phyloP scores from a whole-genome alignment of 2,329 filamentous ascomycete species.

The Botryotinia convoluta region DNA sequence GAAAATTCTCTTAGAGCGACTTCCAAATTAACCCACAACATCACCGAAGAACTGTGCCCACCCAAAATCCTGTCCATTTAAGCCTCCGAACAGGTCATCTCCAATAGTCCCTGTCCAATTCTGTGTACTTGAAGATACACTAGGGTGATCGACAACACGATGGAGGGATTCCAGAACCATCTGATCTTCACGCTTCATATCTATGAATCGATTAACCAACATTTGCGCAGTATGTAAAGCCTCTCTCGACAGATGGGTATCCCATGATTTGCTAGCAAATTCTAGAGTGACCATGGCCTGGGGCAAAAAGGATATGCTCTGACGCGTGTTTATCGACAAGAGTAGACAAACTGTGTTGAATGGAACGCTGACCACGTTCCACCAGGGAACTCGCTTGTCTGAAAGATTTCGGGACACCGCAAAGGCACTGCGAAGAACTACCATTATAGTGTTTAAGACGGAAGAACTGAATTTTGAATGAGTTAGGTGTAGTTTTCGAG shows the following conservation, averaged over 20 bases:
- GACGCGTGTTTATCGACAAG: conserved; percentile 25
- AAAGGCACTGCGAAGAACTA: conserved; percentile 26
- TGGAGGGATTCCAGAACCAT: conserved; percentile 26
- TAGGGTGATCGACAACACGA: conserved; percentile 19
- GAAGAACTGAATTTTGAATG: conserved; percentile 10
- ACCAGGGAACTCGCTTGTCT: conserved; percentile 27
- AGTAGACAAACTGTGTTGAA: conserved; percentile 31
- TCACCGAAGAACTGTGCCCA: conserved; percentile 16
- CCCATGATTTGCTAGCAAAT: conserved; percentile 20
- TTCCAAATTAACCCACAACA: neutral
- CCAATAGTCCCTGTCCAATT: neutral
- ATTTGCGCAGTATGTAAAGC: conserved; percentile 27
- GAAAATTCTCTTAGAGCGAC: too few species aligned
- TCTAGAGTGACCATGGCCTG: conserved; percentile 27
- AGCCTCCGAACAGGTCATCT: conserved; percentile 3
- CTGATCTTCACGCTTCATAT: conserved; percentile 25
- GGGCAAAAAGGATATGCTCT: conserved; percentile 27
- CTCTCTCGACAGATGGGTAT: conserved; percentile 28
- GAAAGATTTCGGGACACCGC: conserved; percentile 23
- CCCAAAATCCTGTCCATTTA: neutral
- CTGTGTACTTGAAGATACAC: neutral
- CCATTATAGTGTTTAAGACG: conserved; percentile 17
- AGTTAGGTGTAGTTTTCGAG: conserved; percentile 21
- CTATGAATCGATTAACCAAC: conserved; percentile 29
- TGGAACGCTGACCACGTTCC: conserved; percentile 28